A percentile compares a stretch with the other conserved stretches of the same genome.
Conservation (phyloP, 495 filamentous ascomycete species). For the Pseudoneurospora amorphoporcata region DNA sequence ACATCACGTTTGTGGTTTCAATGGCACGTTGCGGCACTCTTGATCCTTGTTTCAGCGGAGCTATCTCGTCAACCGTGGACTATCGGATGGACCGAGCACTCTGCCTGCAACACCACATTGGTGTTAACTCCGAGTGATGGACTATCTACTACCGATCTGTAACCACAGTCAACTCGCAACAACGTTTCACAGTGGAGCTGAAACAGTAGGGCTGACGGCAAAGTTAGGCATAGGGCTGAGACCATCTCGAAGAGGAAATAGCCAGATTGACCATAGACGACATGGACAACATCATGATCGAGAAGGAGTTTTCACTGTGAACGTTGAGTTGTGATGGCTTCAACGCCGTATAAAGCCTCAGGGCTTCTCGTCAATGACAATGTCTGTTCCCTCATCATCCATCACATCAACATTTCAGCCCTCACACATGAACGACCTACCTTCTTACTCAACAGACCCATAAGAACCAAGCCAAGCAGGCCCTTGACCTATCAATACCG, state of each 20-base stretch:
- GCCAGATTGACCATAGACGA: background rate
- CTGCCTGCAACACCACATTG: background rate
- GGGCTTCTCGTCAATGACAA: background rate
- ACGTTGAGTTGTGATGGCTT: background rate
- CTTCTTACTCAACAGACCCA: background rate
- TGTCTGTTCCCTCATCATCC: background rate
- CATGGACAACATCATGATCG: background rate
- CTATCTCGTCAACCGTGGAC: background rate
- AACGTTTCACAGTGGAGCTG: background rate
- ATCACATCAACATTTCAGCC: background rate
- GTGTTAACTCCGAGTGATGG: background rate
- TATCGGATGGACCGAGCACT: background rate
- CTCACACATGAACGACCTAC: background rate
- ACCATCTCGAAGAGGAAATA: background rate
- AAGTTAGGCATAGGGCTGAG: background rate
- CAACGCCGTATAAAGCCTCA: background rate
- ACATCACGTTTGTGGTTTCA: background rate
- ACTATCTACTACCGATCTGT: background rate
- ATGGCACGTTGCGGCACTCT: background rate
- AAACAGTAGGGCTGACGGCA: background rate
- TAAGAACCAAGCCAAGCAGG: background rate
- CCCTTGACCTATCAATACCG: background rate
- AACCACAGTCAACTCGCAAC: background rate
- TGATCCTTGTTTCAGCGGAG: background rate
- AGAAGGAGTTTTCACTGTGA: background rate